Conservation (phyloP, 805 yeast species). For the Yarrowia yakushimensis region DNA sequence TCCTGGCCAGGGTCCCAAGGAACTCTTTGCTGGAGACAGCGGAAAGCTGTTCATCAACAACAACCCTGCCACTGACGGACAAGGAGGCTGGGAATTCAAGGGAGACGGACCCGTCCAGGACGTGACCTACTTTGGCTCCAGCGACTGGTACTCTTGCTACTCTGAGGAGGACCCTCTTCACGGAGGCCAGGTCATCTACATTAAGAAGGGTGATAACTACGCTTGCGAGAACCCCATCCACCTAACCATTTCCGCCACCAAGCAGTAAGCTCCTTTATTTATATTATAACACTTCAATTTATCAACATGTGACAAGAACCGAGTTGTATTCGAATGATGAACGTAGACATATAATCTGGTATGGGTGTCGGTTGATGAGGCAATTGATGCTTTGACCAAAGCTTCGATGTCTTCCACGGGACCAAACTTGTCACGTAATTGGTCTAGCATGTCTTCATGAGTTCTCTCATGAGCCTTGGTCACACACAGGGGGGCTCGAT, state of each 20-base stretch:
- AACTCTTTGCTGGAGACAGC: background rate
- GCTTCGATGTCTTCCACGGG: too few relatives aligned
- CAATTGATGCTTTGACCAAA: too few relatives aligned
- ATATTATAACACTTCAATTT: too few relatives aligned
- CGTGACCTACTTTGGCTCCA: background rate
- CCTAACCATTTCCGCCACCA: background rate
- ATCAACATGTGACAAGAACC: too few relatives aligned
- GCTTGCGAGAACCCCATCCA: background rate
- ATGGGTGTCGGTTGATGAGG: too few relatives aligned
- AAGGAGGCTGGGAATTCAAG: background rate
- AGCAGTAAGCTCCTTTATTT: background rate
- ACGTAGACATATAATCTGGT: too few relatives aligned
- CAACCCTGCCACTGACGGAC: background rate
- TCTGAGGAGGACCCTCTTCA: background rate
- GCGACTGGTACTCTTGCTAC: background rate
- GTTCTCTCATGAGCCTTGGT: too few relatives aligned
- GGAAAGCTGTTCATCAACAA: background rate
- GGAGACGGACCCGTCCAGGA: background rate
- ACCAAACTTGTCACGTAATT: too few relatives aligned
- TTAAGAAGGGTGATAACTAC: background rate
- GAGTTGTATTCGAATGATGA: too few relatives aligned
- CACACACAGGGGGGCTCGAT: too few relatives aligned
- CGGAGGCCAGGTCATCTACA: background rate
- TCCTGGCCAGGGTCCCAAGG: background rate
- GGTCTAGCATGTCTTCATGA: too few relatives aligned